Evolutionary conservation across 176 grass and related monocot genomes (phyloP), one percentile per base, ranked within the genome.

Genomic region (Musa itinerans): DNA sequence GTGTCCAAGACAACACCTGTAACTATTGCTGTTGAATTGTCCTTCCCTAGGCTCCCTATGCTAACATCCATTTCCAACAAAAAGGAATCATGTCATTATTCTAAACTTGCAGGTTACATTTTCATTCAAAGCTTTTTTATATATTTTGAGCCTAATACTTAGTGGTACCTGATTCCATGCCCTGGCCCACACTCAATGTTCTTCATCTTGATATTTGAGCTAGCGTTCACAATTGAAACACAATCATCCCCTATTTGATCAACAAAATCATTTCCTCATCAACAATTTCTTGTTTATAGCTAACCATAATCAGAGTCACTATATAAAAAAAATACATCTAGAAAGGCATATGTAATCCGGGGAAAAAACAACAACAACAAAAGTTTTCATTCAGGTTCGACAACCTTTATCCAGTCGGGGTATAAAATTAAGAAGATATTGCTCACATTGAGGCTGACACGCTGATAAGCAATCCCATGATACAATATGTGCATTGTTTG

Each of bases 21-120:
- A 5, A 97, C 93, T 3, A 83, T 74, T 6, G 87, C 93, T 48
- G 62, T 81, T 4, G 93, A 74, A 11, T 87, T 85, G 58, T 75
- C 89, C 82, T 85, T 84, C 1, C 93, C 93, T 4, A 97, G 86
- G 82, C 93, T 96, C 61, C 93, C 93, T 80, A 96, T 96, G 81
- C 90, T 89, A 77, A 24, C 34, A 85, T 81, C 56, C 11, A 65
- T 51, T 16, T 62, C 27, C 53, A 68, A 25, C 63, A 73, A 53
- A 26, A 65, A 50, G 27, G 10, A 26, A 26, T 29, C 10, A 26
- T 10, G 26, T 14, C 9, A 65, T 26, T 65, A 8, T 65, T 65
- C 0, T 19, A n/a, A 62, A 20, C 58, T n/a, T 62, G 6, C n/a
- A 26, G 2, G 14, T 65, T 26, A 26, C 8, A 65, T 8, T 26